Conservation (phyloP, 139 green algal genomes). For the Volvox africanus region DNA sequence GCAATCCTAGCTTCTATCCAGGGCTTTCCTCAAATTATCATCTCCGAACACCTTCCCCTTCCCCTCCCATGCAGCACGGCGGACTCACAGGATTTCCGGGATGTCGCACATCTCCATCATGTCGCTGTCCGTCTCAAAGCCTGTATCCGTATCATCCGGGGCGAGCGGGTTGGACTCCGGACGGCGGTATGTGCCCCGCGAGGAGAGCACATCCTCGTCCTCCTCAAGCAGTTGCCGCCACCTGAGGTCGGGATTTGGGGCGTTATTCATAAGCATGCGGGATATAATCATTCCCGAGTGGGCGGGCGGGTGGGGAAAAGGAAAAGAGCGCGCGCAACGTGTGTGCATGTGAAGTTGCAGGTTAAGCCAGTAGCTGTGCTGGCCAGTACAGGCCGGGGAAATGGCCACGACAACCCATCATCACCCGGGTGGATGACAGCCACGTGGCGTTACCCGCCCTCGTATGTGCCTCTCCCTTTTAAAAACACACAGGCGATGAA, state of each 20-base stretch:
- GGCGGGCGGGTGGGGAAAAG: neutral
- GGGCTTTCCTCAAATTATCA: too few species aligned
- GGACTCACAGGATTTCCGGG: conserved; percentile 70
- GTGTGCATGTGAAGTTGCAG: too few species aligned
- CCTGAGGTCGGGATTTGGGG: neutral
- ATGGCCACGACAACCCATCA: too few species aligned
- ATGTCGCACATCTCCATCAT: conserved; percentile 78
- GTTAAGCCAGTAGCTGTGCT: too few species aligned
- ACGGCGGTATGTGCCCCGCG: neutral
- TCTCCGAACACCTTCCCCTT: too few species aligned
- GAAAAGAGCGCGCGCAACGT: neutral
- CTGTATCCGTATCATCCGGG: conserved; percentile 66
- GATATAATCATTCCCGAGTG: neutral
- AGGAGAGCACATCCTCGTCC: conserved; percentile 13
- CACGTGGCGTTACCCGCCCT: too few species aligned
- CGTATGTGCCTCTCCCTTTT: too few species aligned
- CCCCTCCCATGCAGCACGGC: too few species aligned
- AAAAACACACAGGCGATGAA: too few species aligned
- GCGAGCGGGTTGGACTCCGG: conserved; percentile 45
- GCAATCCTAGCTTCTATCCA: too few species aligned
- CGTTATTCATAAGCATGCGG: neutral
- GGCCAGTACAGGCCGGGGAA: too few species aligned
- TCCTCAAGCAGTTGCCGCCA: conserved; percentile 10
- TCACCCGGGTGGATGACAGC: too few species aligned
- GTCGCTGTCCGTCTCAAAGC: conserved; percentile 76